Evolutionary conservation across 495 filamentous ascomycete genomes (phyloP).

Genomic region (Penicillium waksmanii): DNA sequence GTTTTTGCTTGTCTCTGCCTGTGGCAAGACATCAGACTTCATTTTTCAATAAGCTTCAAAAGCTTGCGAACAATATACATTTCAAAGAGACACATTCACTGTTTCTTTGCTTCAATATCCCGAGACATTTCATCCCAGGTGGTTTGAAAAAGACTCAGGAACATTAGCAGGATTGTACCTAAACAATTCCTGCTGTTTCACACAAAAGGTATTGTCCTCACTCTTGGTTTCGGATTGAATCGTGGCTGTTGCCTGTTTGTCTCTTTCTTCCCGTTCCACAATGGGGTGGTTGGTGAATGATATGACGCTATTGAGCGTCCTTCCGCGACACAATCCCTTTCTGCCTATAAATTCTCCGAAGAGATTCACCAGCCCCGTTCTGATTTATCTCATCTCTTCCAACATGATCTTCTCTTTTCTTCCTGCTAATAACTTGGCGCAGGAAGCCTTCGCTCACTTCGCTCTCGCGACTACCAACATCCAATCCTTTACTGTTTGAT

Average conservation of each 20-base stretch:
- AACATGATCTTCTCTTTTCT: neutral
- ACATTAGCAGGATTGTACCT: constrained; percentile 16
- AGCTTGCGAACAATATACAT: constrained; percentile 4
- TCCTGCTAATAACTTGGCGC: constrained; percentile 11
- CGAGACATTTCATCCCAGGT: constrained; percentile 5
- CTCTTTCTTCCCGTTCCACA: neutral
- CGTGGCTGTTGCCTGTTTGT: constrained; percentile 7
- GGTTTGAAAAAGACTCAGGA: neutral
- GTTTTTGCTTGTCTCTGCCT: constrained; percentile 1
- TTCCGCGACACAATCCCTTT: constrained; percentile 11
- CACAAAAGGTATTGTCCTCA: constrained; percentile 30
- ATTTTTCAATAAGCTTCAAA: neutral
- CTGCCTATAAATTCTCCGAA: constrained; percentile 1
- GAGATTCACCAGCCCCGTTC: neutral
- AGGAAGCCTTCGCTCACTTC: constrained; percentile 17
- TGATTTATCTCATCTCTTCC: constrained; percentile 1
- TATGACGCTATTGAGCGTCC: neutral
- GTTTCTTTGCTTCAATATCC: neutral
- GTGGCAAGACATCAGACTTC: neutral
- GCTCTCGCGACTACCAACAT: constrained; percentile 23
- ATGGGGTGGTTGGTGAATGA: constrained; percentile 8
- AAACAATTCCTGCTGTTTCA: constrained; percentile 12
- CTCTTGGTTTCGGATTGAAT: constrained; percentile 11
- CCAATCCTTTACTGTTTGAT: constrained; percentile 29
- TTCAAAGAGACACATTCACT: constrained; percentile 10